Evolutionary conservation across 495 filamentous ascomycete genomes (phyloP).

Genomic region (Sphaerosporella brunnea): DNA sequence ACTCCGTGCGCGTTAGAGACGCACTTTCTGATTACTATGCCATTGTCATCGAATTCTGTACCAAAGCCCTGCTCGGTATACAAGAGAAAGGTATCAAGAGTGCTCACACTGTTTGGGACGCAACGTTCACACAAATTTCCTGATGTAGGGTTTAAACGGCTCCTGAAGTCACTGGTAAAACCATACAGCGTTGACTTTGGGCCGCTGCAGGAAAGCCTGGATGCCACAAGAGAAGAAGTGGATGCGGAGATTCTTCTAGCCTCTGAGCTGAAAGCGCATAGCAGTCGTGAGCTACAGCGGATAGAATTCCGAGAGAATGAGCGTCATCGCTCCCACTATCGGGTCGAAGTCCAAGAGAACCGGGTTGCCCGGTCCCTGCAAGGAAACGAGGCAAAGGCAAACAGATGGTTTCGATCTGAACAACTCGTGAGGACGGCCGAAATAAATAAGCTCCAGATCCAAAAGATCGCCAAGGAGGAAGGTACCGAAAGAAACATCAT

Average conservation of each 20-base stretch:
- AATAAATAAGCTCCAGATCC: not conserved
- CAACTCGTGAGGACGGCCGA: not conserved
- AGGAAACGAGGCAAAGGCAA: not conserved
- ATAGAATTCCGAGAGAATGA: not conserved
- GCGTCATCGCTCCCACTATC: not conserved
- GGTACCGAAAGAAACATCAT: no score
- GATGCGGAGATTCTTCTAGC: not conserved
- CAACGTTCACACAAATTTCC: not conserved
- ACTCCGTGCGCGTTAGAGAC: slow-evolving; percentile 6
- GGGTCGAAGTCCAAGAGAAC: not conserved
- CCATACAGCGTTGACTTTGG: slow-evolving; percentile 6
- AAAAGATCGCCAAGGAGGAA: not conserved
- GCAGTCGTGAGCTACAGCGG: slow-evolving; percentile 2
- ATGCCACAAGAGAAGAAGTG: not conserved
- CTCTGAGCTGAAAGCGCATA: not conserved
- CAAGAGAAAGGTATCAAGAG: slow-evolving; percentile 3
- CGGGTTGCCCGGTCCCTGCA: not conserved
- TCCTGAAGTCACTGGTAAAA: slow-evolving; percentile 4
- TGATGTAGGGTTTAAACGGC: not conserved
- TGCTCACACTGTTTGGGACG: not conserved
- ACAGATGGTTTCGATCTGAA: not conserved
- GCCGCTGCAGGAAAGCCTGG: slow-evolving; percentile 3
- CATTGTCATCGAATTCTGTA: slow-evolving; percentile 6
- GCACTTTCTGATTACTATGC: slow-evolving; percentile 9
- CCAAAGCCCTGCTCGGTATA: slow-evolving; percentile 8